phyloP scores from a whole-genome alignment of 495 filamentous ascomycete genomes.

The Massariosphaeria phaeospora region DNA sequence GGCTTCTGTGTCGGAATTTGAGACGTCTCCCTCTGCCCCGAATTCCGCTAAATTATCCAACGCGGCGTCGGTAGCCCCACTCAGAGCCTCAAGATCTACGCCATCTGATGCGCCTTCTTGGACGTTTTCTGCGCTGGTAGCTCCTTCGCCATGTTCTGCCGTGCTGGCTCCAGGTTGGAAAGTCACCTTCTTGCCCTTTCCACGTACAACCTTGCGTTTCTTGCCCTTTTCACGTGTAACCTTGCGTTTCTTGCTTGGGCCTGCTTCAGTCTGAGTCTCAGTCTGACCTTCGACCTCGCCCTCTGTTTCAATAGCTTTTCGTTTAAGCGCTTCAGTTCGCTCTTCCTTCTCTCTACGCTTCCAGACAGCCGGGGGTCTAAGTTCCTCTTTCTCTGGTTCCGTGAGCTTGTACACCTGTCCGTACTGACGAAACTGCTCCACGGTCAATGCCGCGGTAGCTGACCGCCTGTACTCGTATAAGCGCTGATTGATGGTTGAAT shows the following conservation, averaged over 20 bases:
- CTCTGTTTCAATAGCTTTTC: constrained; percentile 39
- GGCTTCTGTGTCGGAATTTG: too few relatives aligned
- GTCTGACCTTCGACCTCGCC: constrained; percentile 37
- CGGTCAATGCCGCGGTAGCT: constrained; percentile 69
- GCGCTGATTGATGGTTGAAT: constrained; percentile 81
- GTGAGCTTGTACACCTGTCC: constrained; percentile 47
- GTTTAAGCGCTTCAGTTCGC: constrained; percentile 42
- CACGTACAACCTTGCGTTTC: constrained; percentile 10
- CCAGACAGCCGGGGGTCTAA: constrained; percentile 81
- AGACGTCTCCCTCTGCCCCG: constrained; percentile 5
- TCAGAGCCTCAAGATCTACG: constrained; percentile 40
- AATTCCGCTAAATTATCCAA: constrained; percentile 10
- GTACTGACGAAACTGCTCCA: constrained; percentile 76
- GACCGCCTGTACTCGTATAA: constrained; percentile 85
- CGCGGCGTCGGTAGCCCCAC: constrained; percentile 19
- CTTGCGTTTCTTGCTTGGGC: neutral
- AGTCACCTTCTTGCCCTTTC: neutral
- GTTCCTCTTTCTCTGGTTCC: too few relatives aligned
- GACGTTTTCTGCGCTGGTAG: too few relatives aligned
- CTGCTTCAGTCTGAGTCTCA: neutral
- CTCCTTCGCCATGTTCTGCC: too few relatives aligned
- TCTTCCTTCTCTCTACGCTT: constrained; percentile 50
- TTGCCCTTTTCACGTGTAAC: neutral
- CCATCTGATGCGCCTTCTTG: constrained; percentile 50
- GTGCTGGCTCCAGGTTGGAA: neutral